Conservation (phyloP, 2,329 filamentous ascomycete genomes). For the Xylaria sp. region DNA sequence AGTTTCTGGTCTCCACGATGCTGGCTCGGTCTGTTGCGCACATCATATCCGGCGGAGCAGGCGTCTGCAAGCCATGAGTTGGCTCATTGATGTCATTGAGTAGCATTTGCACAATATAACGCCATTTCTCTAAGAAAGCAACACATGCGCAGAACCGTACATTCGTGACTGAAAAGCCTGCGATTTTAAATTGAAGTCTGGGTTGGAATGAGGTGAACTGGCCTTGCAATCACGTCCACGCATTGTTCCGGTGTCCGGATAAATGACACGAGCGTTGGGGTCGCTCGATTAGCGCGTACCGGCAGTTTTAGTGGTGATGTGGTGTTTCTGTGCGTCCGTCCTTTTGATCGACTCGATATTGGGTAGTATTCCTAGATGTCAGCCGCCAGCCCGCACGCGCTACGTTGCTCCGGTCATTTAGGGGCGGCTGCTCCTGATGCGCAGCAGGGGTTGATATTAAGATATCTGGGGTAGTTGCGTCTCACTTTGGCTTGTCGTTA, state of each 20-base stretch:
- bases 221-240: conserved; percentile 22
- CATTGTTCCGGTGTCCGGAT: conserved; percentile 19
- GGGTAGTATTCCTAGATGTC: conserved; percentile 20
- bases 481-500: not conserved
- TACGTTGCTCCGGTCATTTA: conserved; percentile 7
- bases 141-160: not conserved
- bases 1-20: not conserved
- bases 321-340: not conserved
- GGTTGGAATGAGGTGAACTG: conserved; percentile 19
- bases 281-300: conserved; percentile 5
- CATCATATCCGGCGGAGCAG: not conserved
- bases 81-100: conserved; percentile 21
- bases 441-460: conserved; percentile 11
- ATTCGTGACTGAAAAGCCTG: conserved; percentile 7
- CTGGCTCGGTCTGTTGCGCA: not conserved
- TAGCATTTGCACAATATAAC: conserved; percentile 24
- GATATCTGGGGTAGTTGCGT: not conserved
- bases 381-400: conserved; percentile 18
- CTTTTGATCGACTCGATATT: conserved; percentile 13
- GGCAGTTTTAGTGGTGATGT: conserved; percentile 17
- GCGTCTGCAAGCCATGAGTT: not conserved
- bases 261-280: conserved; percentile 21
- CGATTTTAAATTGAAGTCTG: not conserved
- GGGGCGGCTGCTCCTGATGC: not conserved
- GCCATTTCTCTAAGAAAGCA: conserved; percentile 7